phyloP scores from a whole-genome alignment of 2,329 filamentous ascomycete species.

The Claviceps africana region DNA sequence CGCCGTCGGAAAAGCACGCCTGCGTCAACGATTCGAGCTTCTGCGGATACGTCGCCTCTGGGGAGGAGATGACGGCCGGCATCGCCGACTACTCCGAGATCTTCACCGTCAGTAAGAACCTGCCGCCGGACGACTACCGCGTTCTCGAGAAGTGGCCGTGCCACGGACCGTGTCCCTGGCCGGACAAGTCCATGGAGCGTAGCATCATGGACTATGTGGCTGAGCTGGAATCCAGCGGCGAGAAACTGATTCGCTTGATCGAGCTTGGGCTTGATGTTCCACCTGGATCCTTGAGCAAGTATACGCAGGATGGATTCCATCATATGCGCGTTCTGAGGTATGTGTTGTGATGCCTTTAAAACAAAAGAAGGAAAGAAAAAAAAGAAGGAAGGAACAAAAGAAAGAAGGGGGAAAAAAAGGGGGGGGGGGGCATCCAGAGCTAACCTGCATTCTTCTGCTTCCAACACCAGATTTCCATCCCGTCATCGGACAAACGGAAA shows the following conservation, averaged over 20 bases:
- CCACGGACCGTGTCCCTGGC: slow-evolving; percentile 36
- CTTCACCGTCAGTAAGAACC: slow-evolving; percentile 37
- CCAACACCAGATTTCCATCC: slow-evolving; percentile 16
- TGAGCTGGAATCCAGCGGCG: slow-evolving; percentile 25
- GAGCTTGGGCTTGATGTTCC: slow-evolving; percentile 30
- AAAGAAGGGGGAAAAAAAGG: too few relatives aligned
- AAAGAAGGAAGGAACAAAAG: too few relatives aligned
- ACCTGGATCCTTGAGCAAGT: slow-evolving; percentile 23
- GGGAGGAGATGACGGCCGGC: slow-evolving; percentile 33
- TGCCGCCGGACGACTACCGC: slow-evolving; percentile 23
- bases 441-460: not conserved
- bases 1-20: slow-evolving; percentile 23
- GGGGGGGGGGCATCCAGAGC: not conserved
- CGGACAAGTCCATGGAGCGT: slow-evolving; percentile 25
- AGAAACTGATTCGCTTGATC: slow-evolving; percentile 30
- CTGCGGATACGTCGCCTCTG: slow-evolving; percentile 34
- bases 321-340: slow-evolving; percentile 34
- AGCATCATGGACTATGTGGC: slow-evolving; percentile 27
- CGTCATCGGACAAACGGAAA: slow-evolving; percentile 29
- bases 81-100: slow-evolving; percentile 38
- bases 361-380: too few relatives aligned
- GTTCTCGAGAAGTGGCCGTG: slow-evolving; percentile 31
- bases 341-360: not conserved
- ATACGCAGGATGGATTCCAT: slow-evolving; percentile 36
- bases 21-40: slow-evolving; percentile 32